These are phyloP conservation scores for Blastocystis sp. DNA, from an alignment of 352 stramenopile species.

Conservation along the genomic window DNA sequence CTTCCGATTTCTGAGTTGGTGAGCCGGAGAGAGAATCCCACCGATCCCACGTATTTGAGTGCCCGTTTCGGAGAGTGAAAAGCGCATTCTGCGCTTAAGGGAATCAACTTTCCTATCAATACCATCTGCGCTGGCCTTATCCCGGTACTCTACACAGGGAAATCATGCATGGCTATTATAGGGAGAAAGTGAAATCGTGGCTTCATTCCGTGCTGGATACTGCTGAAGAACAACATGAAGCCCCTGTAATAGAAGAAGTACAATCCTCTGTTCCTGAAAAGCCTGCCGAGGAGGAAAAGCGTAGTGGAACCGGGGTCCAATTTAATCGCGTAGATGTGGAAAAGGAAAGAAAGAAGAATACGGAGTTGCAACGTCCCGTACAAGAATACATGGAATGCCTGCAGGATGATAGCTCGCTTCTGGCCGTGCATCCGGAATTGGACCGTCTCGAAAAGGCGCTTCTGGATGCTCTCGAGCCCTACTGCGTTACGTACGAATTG, in stretches of 20 bases:
- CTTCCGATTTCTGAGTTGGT: not conserved
- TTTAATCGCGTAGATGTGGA: not conserved
- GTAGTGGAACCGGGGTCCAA: not conserved
- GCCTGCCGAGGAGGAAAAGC: not conserved
- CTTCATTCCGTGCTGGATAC: conserved; percentile 13
- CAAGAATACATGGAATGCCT: conserved; percentile 16
- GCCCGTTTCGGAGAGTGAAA: not conserved
- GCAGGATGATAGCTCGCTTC: not conserved
- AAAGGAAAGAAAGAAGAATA: conserved; percentile 35
- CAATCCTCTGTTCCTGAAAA: not conserved
- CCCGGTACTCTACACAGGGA: not conserved
- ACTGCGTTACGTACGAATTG: conserved; percentile 15
- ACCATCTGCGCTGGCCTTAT: not conserved
- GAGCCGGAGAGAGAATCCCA: not conserved
- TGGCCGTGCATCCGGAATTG: not conserved
- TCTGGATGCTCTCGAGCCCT: conserved; percentile 8
- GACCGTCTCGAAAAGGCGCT: conserved; percentile 32
- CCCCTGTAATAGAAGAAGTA: not conserved
- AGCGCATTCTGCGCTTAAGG: not conserved
- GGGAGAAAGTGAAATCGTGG: not conserved
- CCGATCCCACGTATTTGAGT: not conserved
- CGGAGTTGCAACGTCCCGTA: conserved; percentile 6
- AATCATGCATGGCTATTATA: not conserved
- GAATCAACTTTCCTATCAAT: not conserved
- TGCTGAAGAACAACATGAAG: not conserved